Percentiles rank a stretch among this genome's conserved stretches.
Evolutionary conservation across 768 basidiomycete genomes (phyloP).

Genomic region (Floccularia luteovirens): DNA sequence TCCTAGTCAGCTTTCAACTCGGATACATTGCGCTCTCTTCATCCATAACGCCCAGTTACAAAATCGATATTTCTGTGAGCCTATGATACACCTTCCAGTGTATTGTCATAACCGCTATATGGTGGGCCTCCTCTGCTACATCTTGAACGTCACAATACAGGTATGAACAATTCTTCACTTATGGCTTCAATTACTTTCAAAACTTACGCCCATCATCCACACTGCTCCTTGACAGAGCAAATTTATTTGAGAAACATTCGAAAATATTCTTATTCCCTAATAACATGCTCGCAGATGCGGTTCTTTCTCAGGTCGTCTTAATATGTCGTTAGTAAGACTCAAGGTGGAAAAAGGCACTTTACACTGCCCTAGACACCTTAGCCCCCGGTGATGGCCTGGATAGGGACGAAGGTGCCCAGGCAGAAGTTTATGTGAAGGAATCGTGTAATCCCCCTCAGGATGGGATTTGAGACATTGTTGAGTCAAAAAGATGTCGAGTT

Average conservation of each 20-base stretch:
- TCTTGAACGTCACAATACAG: conserved; percentile 23
- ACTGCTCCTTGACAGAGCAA: conserved; percentile 29
- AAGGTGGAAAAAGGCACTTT: conserved; percentile 68
- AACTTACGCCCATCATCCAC: conserved; percentile 25
- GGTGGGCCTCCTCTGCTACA: conserved; percentile 22
- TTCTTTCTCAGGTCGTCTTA: conserved; percentile 49
- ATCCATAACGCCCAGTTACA: conserved; percentile 19
- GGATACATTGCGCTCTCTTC: conserved; percentile 40
- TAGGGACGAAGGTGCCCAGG: no score
- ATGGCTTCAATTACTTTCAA: conserved; percentile 25
- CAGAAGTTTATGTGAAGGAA: no score
- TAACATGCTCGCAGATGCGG: conserved; percentile 61
- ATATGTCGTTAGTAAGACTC: conserved; percentile 47
- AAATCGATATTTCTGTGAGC: conserved; percentile 23
- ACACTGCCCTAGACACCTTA: conserved; percentile 70
- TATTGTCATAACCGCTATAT: neutral
- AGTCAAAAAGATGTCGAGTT: no score
- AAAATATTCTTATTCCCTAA: conserved; percentile 73
- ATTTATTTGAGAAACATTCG: conserved; percentile 56
- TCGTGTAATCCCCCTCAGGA: no score
- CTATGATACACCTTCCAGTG: neutral
- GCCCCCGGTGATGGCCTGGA: no score
- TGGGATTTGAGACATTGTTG: no score
- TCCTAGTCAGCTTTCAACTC: conserved; percentile 34
- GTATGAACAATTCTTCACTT: conserved; percentile 25